Conservation (phyloP, 2,329 filamentous ascomycete genomes). For the Pleomassaria siparia region DNA sequence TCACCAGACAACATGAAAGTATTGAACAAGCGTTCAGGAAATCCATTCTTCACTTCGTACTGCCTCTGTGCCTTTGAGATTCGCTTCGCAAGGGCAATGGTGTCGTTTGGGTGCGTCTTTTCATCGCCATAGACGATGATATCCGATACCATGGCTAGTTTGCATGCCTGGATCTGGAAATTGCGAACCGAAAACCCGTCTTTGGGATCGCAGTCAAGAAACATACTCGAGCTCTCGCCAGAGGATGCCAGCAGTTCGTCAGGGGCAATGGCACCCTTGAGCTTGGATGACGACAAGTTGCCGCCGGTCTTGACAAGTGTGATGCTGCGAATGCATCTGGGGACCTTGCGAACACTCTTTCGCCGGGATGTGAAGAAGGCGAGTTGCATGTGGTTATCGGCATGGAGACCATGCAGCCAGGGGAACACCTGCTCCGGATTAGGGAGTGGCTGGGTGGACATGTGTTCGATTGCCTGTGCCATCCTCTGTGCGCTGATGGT, state of each 20-base stretch:
- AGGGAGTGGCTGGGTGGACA: constrained; percentile 78
- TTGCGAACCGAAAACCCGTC: constrained; percentile 96
- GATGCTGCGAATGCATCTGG: constrained; percentile 76
- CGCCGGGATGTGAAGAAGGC: constrained; percentile 83
- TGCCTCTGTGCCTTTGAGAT: constrained; percentile 75
- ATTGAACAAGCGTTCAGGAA: constrained; percentile 67
- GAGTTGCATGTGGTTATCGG: constrained; percentile 83
- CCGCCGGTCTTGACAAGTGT: constrained; percentile 89
- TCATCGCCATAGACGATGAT: constrained; percentile 89
- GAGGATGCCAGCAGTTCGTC: constrained; percentile 69
- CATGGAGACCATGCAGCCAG: constrained; percentile 92
- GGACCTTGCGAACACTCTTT: constrained; percentile 68
- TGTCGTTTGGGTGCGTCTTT: constrained; percentile 59
- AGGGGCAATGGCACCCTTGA: constrained; percentile 85
- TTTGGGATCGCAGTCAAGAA: constrained; percentile 80
- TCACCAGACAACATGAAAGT: constrained; percentile 74
- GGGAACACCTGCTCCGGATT: constrained; percentile 87
- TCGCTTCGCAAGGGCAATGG: constrained; percentile 64
- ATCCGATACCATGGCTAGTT: constrained; percentile 84
- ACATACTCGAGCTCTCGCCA: constrained; percentile 57
- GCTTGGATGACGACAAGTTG: constrained; percentile 69
- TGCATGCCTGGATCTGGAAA: constrained; percentile 93
- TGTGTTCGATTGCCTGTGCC: constrained; percentile 72
- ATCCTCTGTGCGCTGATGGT: constrained; percentile 70
- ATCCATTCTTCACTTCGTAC: constrained; percentile 66